A percentile compares a stretch with the other conserved stretches of the same genome.
Conservation (phyloP, 139 green algal species). For the Limnomonas spitsbergensis region DNA sequence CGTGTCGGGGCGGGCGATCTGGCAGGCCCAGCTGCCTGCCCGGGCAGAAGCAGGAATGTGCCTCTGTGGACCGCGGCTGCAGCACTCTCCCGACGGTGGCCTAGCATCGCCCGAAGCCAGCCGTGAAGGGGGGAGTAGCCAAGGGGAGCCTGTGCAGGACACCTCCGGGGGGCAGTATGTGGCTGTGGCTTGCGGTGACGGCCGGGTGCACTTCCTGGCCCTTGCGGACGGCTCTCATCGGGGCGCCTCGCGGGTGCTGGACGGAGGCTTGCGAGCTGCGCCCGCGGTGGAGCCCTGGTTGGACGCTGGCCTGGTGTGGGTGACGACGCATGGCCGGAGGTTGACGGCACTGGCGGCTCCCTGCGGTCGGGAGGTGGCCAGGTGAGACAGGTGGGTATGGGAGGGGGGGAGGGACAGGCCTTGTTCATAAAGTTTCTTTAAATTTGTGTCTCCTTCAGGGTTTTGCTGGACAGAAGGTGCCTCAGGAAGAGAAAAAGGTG, state of each 20-base stretch:
- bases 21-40: not conserved
- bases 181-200: slow-evolving; percentile 6
- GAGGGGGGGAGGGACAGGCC: too few relatives aligned
- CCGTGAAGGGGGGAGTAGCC: not conserved
- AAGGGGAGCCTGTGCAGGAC: not conserved
- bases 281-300: slow-evolving; percentile 1
- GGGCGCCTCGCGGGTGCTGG: not conserved
- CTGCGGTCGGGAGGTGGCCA: not conserved
- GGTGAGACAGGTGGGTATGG: too few relatives aligned
- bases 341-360: not conserved
- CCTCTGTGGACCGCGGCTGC: not conserved
- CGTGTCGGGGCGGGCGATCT: not conserved
- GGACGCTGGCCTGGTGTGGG: not conserved
- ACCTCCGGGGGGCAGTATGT: too few relatives aligned
- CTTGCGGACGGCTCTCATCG: not conserved
- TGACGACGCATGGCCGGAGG: not conserved
- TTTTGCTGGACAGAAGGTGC: too few relatives aligned
- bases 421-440: too few relatives aligned
- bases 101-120: not conserved
- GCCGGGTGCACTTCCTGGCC: not conserved
- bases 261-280: not conserved
- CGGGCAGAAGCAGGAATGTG: slow-evolving; percentile 1
- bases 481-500: too few relatives aligned
- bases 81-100: not conserved
- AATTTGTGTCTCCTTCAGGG: too few relatives aligned